Evolutionary conservation across 2,329 filamentous ascomycete genomes (phyloP).

Genomic region (Calonectria pseudoreteaudii): DNA sequence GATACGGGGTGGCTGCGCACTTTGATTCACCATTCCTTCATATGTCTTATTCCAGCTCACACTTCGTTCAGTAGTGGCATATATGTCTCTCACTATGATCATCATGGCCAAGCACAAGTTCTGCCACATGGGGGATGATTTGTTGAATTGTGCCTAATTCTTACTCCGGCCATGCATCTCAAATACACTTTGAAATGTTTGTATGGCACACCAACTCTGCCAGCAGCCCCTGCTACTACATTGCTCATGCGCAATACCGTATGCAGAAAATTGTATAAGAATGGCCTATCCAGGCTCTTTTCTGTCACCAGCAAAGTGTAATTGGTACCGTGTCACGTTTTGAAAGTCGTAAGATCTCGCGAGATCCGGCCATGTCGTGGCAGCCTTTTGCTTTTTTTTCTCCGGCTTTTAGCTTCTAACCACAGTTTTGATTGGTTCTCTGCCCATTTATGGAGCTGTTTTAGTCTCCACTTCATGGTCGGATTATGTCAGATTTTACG

Average conservation of each 20-base stretch:
- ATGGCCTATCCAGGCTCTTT: too few relatives aligned
- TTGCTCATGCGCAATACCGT: neutral
- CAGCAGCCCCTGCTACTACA: too few relatives aligned
- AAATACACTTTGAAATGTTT: neutral
- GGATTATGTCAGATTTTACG: too few relatives aligned
- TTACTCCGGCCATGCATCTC: neutral
- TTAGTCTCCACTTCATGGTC: too few relatives aligned
- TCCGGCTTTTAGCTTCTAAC: too few relatives aligned
- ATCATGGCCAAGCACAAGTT: neutral
- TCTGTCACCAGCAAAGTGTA: neutral
- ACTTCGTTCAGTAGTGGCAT: neutral
- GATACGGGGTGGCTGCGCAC: neutral
- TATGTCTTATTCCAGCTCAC: neutral
- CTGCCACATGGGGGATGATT: neutral
- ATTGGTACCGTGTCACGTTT: neutral
- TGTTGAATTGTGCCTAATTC: neutral
- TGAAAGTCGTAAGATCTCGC: too few relatives aligned
- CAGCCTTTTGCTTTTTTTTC: too few relatives aligned
- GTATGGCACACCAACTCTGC: neutral
- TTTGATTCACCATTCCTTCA: neutral
- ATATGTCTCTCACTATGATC: neutral
- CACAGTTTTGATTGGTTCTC: too few relatives aligned
- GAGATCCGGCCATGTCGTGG: too few relatives aligned
- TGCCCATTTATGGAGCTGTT: too few relatives aligned
- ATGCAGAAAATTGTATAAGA: too few relatives aligned